phyloP scores from a whole-genome alignment of 257 asterid genomes.

The Scutellaria baicalensis region DNA sequence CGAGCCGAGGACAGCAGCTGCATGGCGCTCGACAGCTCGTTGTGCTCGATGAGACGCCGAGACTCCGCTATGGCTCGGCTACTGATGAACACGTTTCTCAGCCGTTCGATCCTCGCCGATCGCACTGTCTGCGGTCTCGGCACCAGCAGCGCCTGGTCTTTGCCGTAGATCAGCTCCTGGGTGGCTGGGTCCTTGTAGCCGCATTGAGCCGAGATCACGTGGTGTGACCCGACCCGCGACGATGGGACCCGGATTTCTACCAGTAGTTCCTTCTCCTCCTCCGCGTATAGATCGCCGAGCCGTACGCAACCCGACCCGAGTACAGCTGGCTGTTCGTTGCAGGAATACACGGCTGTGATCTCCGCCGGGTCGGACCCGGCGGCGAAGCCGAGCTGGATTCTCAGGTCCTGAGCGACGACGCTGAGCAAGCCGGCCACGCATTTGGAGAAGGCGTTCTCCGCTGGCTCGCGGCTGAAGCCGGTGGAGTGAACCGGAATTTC shows the following conservation, averaged over 20 bases:
- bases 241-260: conserved; percentile 64
- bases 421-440: conserved; percentile 80
- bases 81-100: conserved; percentile 53
- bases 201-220: conserved; percentile 49
- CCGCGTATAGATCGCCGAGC: conserved; percentile 74
- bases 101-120: conserved; percentile 51
- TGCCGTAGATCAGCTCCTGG: conserved; percentile 37
- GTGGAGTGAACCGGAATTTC: conserved; percentile 77
- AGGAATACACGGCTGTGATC: conserved; percentile 58
- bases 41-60: conserved; percentile 51
- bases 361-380: conserved; percentile 81
- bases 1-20: conserved; percentile 70
- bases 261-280: conserved; percentile 64
- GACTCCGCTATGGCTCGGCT: conserved; percentile 81
- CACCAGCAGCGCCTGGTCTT: conserved; percentile 44
- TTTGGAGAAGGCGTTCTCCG: conserved; percentile 71
- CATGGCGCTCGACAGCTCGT: conserved; percentile 58
- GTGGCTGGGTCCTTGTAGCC: conserved; percentile 57
- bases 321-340: conserved; percentile 39
- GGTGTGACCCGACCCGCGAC: conserved; percentile 46
- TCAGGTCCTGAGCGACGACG: conserved; percentile 73
- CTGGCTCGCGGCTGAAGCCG: conserved; percentile 45
- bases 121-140: conserved; percentile 58
- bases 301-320: conserved; percentile 51
- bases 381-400: conserved; percentile 52